Conservation (phyloP, 768 basidiomycete species). For the Daedalea quercina region DNA sequence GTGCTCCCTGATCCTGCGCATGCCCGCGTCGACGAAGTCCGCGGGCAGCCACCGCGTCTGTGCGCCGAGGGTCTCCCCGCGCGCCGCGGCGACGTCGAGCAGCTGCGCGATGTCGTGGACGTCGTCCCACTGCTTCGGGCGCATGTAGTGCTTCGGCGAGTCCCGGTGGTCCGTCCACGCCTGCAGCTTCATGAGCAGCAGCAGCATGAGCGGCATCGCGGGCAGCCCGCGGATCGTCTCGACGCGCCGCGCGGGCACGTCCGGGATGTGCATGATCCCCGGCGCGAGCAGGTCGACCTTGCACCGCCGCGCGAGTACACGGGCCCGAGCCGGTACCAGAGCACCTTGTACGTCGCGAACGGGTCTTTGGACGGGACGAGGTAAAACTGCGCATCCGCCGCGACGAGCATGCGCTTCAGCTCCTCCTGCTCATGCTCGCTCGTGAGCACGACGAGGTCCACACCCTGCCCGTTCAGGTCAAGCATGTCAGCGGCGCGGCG, state of each 20-base stretch:
- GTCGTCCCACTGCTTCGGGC: conserved; percentile 31
- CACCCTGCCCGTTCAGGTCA: conserved; percentile 27
- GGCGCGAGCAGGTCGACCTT: conserved; percentile 26
- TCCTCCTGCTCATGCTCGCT: conserved; percentile 25
- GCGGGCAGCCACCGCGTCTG: conserved; percentile 11
- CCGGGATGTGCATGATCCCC: conserved; percentile 20
- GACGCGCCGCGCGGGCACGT: conserved; percentile 10
- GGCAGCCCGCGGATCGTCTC: conserved; percentile 12
- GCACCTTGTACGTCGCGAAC: conserved; percentile 33
- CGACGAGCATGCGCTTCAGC: conserved; percentile 33
- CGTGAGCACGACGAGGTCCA: conserved; percentile 40
- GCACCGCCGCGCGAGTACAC: conserved; percentile 7
- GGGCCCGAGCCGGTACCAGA: conserved; percentile 29
- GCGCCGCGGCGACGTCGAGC: conserved; percentile 25
- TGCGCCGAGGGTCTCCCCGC: conserved; percentile 3
- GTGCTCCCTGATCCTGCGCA: conserved; percentile 5
- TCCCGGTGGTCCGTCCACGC: conserved; percentile 24
- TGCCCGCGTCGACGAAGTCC: conserved; percentile 4
- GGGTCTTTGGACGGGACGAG: conserved; percentile 32
- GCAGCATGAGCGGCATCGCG: conserved; percentile 21
- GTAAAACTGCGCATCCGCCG: conserved; percentile 27
- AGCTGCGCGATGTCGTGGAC: conserved; percentile 33
- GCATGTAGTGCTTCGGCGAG: conserved; percentile 24
- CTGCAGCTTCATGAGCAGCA: conserved; percentile 25
- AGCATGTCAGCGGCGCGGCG: not conserved